Evolutionary conservation across 805 yeast genomes (phyloP), one percentile per base, ranked within the genome.

Genomic region (Schwanniomyces occidentalis): DNA sequence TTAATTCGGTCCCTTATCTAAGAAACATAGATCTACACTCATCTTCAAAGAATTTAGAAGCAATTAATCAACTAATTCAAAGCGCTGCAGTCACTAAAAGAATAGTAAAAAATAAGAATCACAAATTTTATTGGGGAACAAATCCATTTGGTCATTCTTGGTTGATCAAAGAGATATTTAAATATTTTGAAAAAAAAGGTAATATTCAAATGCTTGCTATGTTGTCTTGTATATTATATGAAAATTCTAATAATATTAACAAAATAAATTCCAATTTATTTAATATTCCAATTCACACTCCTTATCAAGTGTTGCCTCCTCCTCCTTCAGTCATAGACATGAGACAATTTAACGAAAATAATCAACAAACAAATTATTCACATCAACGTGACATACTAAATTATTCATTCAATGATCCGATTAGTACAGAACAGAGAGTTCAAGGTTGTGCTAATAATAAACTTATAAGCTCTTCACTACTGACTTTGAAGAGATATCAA

Each of bases 131-230:
- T 38, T 90, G 96, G 96, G 91, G 91, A 0, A 61, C 74, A 4
- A 95, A 86, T 54, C 90, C 89, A 0, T 75, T 82, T 54, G 95
- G 95, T 1, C 71, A 79, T 24, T 46, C 69, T 8, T 77, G 87
- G 85, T 62, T 87, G 15, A 69, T 87, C 0, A 69, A 69, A 16
- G 76, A 78, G 40, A 64, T 88, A 24, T 67, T 90, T 50, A 51
- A 56, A 1, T 81, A 82, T 47, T 88, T 81, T 52, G 93, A 82
- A 47, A 60, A 49, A 21, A 51, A 68, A 26, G 78, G 81, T 2
- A 83, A 91, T 49, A 60, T 87, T 17, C 97, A 91, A 56, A 87
- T 91, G 95, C 63, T 90, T 16, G 96, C 95, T 1, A 85, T 86
- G 88, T 58, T 89, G 45, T 76, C 91, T 3, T 86, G 95, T 58